Evolutionary conservation across 306 rosid genomes (phyloP).

Genomic region (Quercus ilex): DNA sequence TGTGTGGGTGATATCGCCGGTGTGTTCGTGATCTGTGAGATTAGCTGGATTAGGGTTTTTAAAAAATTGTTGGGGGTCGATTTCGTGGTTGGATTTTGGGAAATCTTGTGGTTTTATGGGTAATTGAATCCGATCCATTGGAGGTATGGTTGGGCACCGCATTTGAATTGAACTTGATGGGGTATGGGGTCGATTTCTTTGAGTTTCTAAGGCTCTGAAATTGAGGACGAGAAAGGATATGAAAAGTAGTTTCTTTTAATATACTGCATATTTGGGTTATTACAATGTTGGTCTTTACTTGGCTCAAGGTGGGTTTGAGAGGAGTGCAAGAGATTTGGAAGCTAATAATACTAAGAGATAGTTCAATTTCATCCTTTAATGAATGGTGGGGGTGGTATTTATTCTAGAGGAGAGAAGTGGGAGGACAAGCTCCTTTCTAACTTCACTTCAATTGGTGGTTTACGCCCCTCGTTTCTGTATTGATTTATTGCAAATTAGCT

Average conservation of each 20-base stretch:
- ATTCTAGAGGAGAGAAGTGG: background rate
- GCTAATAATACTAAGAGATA: background rate
- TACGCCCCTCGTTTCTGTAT: background rate
- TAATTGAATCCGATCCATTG: conserved; percentile 16
- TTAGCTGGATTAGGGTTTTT: conserved; percentile 20
- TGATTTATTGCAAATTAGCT: background rate
- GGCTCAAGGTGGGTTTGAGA: background rate
- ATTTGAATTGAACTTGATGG: background rate
- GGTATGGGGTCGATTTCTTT: background rate
- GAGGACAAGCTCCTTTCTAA: background rate
- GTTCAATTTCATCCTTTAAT: background rate
- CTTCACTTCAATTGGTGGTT: background rate
- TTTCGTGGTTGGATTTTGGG: conserved; percentile 16
- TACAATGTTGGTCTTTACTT: background rate
- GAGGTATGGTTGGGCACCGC: too few relatives aligned
- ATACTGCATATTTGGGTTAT: background rate
- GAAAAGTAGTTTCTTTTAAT: background rate
- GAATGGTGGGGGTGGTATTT: background rate
- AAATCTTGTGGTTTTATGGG: background rate
- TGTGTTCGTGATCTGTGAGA: conserved; percentile 22
- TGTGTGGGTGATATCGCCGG: background rate
- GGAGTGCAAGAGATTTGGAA: too few relatives aligned
- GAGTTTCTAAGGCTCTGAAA: background rate
- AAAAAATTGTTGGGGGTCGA: background rate
- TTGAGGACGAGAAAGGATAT: background rate